phyloP scores from a whole-genome alignment of 2,329 filamentous ascomycete genomes.

The Lasiodiplodia sp. region DNA sequence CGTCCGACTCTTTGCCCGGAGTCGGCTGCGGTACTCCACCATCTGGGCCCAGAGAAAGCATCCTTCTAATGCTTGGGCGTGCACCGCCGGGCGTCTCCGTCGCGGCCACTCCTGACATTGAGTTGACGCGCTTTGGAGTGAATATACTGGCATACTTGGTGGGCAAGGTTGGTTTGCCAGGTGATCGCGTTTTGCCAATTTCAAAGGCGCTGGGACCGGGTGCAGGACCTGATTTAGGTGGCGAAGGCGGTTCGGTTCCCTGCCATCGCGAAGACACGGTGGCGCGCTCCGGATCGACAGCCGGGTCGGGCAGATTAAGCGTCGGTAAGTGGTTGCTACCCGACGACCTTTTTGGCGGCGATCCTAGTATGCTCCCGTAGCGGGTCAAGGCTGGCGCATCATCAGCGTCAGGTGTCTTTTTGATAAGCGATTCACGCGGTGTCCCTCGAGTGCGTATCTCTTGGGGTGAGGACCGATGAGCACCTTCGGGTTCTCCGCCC shows the following conservation, averaged over 20 bases:
- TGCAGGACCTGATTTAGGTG: neutral
- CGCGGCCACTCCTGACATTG: conserved; percentile 39
- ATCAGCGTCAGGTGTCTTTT: conserved; percentile 9
- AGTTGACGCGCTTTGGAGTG: conserved; percentile 51
- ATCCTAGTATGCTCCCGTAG: conserved; percentile 70
- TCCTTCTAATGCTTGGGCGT: conserved; percentile 48
- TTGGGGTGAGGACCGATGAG: conserved; percentile 27
- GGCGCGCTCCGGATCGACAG: conserved; percentile 55
- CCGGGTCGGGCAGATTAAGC: conserved; percentile 68
- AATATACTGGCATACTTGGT: conserved; percentile 47
- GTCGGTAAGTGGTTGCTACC: conserved; percentile 51
- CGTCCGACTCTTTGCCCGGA: conserved; percentile 49
- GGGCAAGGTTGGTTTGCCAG: conserved; percentile 38
- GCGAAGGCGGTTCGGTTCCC: conserved; percentile 35
- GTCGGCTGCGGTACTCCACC: conserved; percentile 37
- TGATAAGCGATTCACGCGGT: conserved; percentile 31
- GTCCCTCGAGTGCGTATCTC: conserved; percentile 31
- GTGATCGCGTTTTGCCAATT: conserved; percentile 50
- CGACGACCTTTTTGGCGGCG: conserved; percentile 23
- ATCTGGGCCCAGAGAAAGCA: conserved; percentile 52
- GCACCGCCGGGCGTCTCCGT: conserved; percentile 32
- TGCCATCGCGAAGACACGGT: conserved; percentile 11
- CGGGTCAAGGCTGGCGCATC: conserved; percentile 49
- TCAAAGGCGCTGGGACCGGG: conserved; percentile 51
- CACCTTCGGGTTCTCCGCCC: conserved; percentile 30